Evolutionary conservation across 495 filamentous ascomycete genomes (phyloP).

Genomic region (Chaetomium tenue): DNA sequence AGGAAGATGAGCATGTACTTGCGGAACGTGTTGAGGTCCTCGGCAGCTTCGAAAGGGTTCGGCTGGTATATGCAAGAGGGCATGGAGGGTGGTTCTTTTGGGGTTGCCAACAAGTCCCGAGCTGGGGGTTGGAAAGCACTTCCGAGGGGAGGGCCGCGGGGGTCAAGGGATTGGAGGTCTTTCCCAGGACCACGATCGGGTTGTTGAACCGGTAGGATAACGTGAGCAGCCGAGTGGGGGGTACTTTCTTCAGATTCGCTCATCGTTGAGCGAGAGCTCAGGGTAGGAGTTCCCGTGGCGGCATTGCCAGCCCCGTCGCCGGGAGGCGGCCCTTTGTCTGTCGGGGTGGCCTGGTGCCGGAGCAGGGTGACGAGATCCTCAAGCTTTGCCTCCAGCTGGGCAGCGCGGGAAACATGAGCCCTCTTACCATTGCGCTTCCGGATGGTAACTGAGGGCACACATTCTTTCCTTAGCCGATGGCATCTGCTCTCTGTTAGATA

Average conservation of each 20-base stretch:
- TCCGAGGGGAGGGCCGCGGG: constrained; percentile 12
- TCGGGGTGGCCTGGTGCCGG: constrained; percentile 33
- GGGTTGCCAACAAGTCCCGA: not conserved
- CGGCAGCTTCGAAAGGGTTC: constrained; percentile 33
- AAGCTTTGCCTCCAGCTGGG: constrained; percentile 48
- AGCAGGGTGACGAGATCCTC: constrained; percentile 48
- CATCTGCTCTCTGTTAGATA: constrained; percentile 27
- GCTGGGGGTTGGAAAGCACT: constrained; percentile 13
- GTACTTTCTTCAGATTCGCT: constrained; percentile 21
- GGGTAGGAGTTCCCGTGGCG: constrained; percentile 9
- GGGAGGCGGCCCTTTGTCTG: constrained; percentile 5
- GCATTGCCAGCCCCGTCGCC: not conserved
- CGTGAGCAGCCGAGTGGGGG: not conserved
- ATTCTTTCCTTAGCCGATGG: constrained; percentile 42
- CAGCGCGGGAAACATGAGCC: constrained; percentile 36
- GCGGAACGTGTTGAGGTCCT: constrained; percentile 35
- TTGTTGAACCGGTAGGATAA: not conserved
- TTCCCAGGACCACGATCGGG: not conserved
- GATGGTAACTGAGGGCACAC: constrained; percentile 41
- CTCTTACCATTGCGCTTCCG: constrained; percentile 38
- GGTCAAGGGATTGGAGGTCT: not conserved
- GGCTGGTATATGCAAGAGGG: constrained; percentile 26
- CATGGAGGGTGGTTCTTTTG: not conserved
- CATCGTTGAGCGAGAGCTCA: constrained; percentile 18
- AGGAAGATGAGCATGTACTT: constrained; percentile 37